Percentiles rank a stretch among this genome's conserved stretches.
Evolutionary conservation across 495 filamentous ascomycete species (phyloP).

Genomic region (Amphirosellinia nigrospora): DNA sequence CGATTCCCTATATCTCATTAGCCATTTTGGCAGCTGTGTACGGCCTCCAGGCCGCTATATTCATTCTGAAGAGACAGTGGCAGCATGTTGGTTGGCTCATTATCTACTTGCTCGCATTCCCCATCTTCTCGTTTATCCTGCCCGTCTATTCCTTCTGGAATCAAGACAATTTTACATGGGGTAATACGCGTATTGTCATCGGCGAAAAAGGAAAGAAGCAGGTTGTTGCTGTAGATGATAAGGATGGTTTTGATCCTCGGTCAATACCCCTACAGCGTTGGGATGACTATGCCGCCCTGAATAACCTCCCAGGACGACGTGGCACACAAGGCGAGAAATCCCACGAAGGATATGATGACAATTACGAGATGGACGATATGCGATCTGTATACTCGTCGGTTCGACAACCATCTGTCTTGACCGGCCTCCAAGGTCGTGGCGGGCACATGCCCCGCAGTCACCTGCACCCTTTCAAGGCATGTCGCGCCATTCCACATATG

Average conservation of each 20-base stretch:
- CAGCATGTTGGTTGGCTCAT: slow-evolving; percentile 99
- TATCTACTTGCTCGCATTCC: slow-evolving; percentile 93
- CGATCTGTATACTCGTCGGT: slow-evolving; percentile 95
- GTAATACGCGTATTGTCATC: slow-evolving; percentile 96
- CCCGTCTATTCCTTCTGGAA: slow-evolving; percentile 99
- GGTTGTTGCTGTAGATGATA: slow-evolving; percentile 81
- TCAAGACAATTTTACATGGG: slow-evolving; percentile 97
- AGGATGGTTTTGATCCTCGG: slow-evolving; percentile 82
- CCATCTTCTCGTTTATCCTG: slow-evolving; percentile 89
- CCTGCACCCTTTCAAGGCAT: slow-evolving; percentile 68
- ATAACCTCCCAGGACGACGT: slow-evolving; percentile 90
- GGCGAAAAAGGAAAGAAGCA: slow-evolving; percentile 91
- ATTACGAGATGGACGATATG: slow-evolving; percentile 96
- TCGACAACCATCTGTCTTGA: slow-evolving; percentile 90
- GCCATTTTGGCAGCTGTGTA: slow-evolving; percentile 90
- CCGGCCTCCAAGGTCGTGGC: slow-evolving; percentile 76
- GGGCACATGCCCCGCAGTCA: slow-evolving; percentile 82
- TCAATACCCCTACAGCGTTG: slow-evolving; percentile 93
- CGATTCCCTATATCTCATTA: slow-evolving; percentile 85
- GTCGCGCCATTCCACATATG: slow-evolving; percentile 49
- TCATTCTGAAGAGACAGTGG: slow-evolving; percentile 96
- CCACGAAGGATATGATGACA: slow-evolving; percentile 66
- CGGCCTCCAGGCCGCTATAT: slow-evolving; percentile 93
- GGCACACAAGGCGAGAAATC: slow-evolving; percentile 74
- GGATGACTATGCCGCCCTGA: slow-evolving; percentile 95